phyloP scores from a whole-genome alignment of 2,329 filamentous ascomycete species.

The Pseudofabraea citricarpa region DNA sequence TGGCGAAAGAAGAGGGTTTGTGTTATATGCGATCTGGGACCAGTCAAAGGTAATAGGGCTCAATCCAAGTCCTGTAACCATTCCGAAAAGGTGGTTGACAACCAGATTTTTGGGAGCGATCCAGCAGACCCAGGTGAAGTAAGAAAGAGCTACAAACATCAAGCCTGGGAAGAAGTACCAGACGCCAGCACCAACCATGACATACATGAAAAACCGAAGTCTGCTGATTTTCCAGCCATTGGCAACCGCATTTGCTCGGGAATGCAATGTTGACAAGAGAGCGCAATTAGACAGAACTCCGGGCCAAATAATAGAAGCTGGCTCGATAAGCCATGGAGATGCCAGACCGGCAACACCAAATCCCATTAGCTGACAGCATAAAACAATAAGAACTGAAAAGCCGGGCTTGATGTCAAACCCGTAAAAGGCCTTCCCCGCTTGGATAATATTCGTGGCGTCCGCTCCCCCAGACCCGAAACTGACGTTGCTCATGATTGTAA shows the following conservation, averaged over 20 bases:
- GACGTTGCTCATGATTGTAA: constrained; percentile 54
- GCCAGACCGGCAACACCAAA: constrained; percentile 3
- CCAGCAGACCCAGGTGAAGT: constrained; percentile 2
- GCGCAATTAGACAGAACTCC: constrained; percentile 12
- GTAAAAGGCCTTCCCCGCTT: constrained; percentile 15
- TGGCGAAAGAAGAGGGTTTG: constrained; percentile 55
- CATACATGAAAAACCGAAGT: constrained; percentile 3
- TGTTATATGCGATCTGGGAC: constrained; percentile 52
- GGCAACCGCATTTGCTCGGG: constrained; percentile 47
- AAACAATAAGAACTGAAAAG: constrained; percentile 52
- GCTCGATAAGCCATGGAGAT: constrained; percentile 1
- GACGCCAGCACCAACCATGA: constrained; percentile 36
- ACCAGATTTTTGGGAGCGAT: constrained; percentile 42
- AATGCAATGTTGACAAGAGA: constrained; percentile 46
- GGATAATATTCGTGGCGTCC: constrained; percentile 19
- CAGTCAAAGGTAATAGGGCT: constrained; percentile 72
- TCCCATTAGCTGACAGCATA: constrained; percentile 52
- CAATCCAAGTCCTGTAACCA: constrained; percentile 59
- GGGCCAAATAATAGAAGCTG: constrained; percentile 16
- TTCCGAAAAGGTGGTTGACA: constrained; percentile 68
- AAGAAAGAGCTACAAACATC: constrained; percentile 58
- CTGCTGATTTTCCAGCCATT: constrained; percentile 46
- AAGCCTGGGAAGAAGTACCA: constrained; percentile 59
- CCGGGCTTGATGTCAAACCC: constrained; percentile 48
- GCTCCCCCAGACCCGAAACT: constrained; percentile 42